Evolutionary conservation across 2,329 filamentous ascomycete genomes (phyloP).

Genomic region (Monilinia polystroma): DNA sequence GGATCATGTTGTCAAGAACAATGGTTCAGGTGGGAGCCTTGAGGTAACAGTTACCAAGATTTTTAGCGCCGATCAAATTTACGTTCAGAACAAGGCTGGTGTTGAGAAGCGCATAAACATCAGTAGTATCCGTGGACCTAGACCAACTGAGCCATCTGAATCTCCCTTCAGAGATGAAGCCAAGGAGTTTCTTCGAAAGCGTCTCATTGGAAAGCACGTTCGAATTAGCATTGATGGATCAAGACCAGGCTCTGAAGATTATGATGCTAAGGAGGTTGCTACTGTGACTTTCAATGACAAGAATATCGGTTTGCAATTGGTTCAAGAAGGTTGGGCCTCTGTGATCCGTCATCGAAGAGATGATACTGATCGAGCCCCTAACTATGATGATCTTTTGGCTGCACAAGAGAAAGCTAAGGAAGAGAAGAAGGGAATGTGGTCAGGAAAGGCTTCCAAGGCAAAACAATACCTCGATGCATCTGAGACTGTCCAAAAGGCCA

Average conservation of each 20-base stretch:
- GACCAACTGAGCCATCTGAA: slow-evolving; percentile 81
- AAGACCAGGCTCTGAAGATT: slow-evolving; percentile 84
- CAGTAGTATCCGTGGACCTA: slow-evolving; percentile 92
- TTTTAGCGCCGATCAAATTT: slow-evolving; percentile 83
- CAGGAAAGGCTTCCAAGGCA: slow-evolving; percentile 77
- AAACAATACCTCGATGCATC: slow-evolving; percentile 88
- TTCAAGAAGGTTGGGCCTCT: slow-evolving; percentile 91
- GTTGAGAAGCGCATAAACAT: slow-evolving; percentile 86
- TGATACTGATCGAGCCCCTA: slow-evolving; percentile 87
- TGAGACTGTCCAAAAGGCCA: slow-evolving; percentile 90
- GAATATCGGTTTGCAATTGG: slow-evolving; percentile 79
- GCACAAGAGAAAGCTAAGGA: slow-evolving; percentile 82
- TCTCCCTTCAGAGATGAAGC: slow-evolving; percentile 87
- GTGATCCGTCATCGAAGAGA: slow-evolving; percentile 95
- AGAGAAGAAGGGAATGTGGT: slow-evolving; percentile 93
- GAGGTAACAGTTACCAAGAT: slow-evolving; percentile 86
- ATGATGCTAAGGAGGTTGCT: slow-evolving; percentile 91
- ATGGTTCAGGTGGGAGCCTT: slow-evolving; percentile 59
- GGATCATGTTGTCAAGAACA: slow-evolving; percentile 69
- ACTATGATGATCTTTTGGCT: slow-evolving; percentile 85
- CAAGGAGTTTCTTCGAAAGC: slow-evolving; percentile 94
- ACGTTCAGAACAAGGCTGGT: slow-evolving; percentile 80
- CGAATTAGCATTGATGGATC: slow-evolving; percentile 86
- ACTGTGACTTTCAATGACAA: slow-evolving; percentile 81
- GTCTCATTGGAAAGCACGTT: slow-evolving; percentile 92